Conservation (phyloP, 2,329 filamentous ascomycete genomes). For the Daldinia eschscholtzii region DNA sequence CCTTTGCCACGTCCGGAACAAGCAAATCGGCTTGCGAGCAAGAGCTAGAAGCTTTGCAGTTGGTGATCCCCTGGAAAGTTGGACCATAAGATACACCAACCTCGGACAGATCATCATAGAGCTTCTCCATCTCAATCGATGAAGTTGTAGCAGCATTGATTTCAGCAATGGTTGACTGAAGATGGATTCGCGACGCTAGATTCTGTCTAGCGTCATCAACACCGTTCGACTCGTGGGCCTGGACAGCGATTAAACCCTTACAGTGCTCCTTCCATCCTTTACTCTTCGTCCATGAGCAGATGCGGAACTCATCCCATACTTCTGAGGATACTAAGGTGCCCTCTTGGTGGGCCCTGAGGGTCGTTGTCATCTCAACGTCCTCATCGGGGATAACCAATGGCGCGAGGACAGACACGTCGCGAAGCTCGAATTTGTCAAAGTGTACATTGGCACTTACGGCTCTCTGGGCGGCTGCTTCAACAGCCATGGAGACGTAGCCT, state of each 20-base stretch:
- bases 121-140: conserved; percentile 50
- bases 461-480: conserved; percentile 61
- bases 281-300: conserved; percentile 65
- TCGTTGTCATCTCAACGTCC: conserved; percentile 64
- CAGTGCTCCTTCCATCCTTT: conserved; percentile 71
- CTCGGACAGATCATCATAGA: conserved; percentile 62
- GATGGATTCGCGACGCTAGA: conserved; percentile 48
- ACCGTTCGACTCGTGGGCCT: conserved; percentile 55
- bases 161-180: conserved; percentile 51
- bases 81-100: conserved; percentile 65
- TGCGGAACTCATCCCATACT: conserved; percentile 67
- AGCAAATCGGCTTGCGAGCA: conserved; percentile 55
- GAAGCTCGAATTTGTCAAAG: conserved; percentile 61
- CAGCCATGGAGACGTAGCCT: conserved; percentile 65
- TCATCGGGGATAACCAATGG: conserved; percentile 63
- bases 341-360: conserved; percentile 59
- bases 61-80: conserved; percentile 64
- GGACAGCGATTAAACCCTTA: conserved; percentile 63
- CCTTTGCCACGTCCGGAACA: conserved; percentile 54
- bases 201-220: conserved; percentile 56
- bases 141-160: conserved; percentile 50
- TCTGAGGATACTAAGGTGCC: conserved; percentile 58
- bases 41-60: conserved; percentile 57
- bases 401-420: conserved; percentile 61
- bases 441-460: conserved; percentile 46